Evolutionary conservation across 768 basidiomycete genomes (phyloP), one percentile per base, ranked within the genome.

Genomic region (Kwoniella shandongensis): DNA sequence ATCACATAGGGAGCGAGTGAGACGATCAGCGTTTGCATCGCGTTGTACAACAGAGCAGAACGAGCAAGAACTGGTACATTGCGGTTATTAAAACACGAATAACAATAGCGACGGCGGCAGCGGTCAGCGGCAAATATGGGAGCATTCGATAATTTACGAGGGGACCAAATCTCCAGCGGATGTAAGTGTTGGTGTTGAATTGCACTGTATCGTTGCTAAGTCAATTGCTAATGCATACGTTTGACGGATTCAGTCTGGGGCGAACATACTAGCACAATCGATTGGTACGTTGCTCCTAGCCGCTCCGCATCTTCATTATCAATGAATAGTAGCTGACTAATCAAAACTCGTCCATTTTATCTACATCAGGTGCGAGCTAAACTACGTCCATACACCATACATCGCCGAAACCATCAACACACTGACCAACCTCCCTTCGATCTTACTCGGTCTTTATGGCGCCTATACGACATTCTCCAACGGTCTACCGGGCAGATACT

Each of bases 391-490:
- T 76, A 84, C 86, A 3, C 82, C 82, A 15, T 88, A 87, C 69
- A 81, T 91, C 46, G 88, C 88, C 25, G 88, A 91, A 72, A 82
- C 86, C 73, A 82, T 84, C 48, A 91, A 89, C 75, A 82, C 85
- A 0, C 79, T 87, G 56, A 88, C 87, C 10, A 91, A 88, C 67
- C 59, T 88, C 18, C 81, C 85, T 56, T 81, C 83, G 5, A 79
- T 88, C 39, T 65, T 63, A 4, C 69, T 87, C 8, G 81, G 86
- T 0, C 32, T 85, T 0, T 81, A 81, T 54, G 88, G 81, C 6
- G 76, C 72, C n/a, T 63, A 48, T n/a, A 52, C 62, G 6, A 72
- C 75, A 1, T 26, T 60, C 1, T 48, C 63, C 2, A 67, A 77
- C 38, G 81, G 54, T 52, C 63, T 78, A 32, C 81, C 67, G 45